phyloP scores from a whole-genome alignment of 805 yeast species.

The Saccharomycopsis sp. region DNA sequence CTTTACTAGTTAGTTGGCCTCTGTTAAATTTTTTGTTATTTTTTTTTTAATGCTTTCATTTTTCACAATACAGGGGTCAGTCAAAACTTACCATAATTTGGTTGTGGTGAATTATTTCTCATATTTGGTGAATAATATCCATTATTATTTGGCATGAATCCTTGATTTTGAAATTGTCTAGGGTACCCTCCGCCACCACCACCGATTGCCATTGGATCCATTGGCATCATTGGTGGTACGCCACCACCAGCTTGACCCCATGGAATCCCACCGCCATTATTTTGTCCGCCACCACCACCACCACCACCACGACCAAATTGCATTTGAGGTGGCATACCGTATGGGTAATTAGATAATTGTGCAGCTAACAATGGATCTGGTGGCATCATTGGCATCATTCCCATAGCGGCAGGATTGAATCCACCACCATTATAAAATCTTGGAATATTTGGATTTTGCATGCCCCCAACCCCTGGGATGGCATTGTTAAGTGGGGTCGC shows the following conservation, averaged over 20 bases:
- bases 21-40: no score
- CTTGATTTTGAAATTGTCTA: slow-evolving; percentile 1
- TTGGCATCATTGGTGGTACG: slow-evolving; percentile 5
- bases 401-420: slow-evolving; percentile 1
- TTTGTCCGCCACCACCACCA: neutral
- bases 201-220: neutral
- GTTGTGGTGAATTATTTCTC: slow-evolving; percentile 6
- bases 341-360: slow-evolving; percentile 2
- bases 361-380: slow-evolving; percentile 4
- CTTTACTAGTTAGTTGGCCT: no score
- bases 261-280: neutral
- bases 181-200: neutral
- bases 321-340: slow-evolving; percentile 7
- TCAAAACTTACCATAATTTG: slow-evolving; percentile 9
- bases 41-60: no score
- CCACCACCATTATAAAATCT: neutral
- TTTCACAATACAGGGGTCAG: no score
- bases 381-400: slow-evolving; percentile 11
- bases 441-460: slow-evolving; percentile 1
- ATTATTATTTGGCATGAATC: neutral
- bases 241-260: neutral
- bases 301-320: neutral
- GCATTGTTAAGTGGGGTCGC: neutral
- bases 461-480: no score
- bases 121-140: neutral